Evolutionary conservation across 306 rosid genomes (phyloP), one percentile per base, ranked within the genome.

Genomic region (Biancaea sappan): DNA sequence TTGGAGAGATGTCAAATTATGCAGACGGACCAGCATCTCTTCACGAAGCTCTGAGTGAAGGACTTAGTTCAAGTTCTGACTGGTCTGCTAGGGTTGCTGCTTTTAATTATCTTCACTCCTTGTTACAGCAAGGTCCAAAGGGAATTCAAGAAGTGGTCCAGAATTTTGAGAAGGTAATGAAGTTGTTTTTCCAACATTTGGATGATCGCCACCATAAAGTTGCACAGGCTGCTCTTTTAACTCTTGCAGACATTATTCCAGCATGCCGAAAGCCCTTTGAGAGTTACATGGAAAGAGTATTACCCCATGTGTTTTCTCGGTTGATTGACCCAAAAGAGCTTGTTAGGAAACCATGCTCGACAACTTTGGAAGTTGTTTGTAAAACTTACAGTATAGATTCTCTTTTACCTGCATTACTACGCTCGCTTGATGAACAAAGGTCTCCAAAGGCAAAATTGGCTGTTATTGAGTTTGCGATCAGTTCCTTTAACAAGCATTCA

Each of bases 151-250:
- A 95, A 86, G 94, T 90, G 58, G 64, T 86, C 68, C 99, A 90
- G 81, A 83, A 81, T 84, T 95, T 95, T 82, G 99, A 95, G 90
- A 95, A 95, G 90, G 97, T 92, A 25, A 95, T 95, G 98, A 95
- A 95, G 88, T 84, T 95, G 78, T 95, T 92, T 84, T 95, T 95
- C 86, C 98, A 89, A 84, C 98, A 95, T 79, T 84, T 95, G 89
- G 98, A 95, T 80, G 99, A 95, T 78, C 99, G 98, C 73, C 99
- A 95, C 81, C 97, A 95, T 74, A 95, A 95, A 89, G 92, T 95
- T 80, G 98, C 99, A 31, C 99, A 95, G 80, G 99, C 98, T 71
- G 98, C 98, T 75, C 99, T 95, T 75, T 86, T 92, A 67, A 87
- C 99, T 31, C 97, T 95, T n/a, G 91, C 92, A 19, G 98, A 95